A percentile compares a stretch with the other conserved stretches of the same genome.
These are phyloP conservation scores for Mycena belliarum DNA, from an alignment of 768 basidiomycete species.

Conservation along the genomic window DNA sequence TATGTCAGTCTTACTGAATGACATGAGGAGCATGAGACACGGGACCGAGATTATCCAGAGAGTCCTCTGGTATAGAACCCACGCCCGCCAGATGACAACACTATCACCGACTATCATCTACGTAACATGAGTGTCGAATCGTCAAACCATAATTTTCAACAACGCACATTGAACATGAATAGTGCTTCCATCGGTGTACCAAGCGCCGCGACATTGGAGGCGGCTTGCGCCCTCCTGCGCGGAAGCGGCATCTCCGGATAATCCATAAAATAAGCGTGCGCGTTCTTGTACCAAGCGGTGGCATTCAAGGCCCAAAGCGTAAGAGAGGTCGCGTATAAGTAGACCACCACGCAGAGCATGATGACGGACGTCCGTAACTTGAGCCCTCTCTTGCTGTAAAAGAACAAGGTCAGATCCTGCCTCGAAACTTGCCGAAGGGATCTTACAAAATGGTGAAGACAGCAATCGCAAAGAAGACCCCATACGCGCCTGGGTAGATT, in stretches of 20 bases:
- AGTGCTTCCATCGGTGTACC: constrained; percentile 6
- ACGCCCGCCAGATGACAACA: constrained; percentile 18
- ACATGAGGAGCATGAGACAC: constrained; percentile 7
- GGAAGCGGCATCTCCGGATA: neutral
- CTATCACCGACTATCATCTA: constrained; percentile 18
- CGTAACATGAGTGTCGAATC: neutral
- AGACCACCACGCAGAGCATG: constrained; percentile 11
- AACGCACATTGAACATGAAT: constrained; percentile 15
- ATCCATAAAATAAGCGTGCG: neutral
- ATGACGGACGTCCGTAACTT: neutral
- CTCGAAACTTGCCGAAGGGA: neutral
- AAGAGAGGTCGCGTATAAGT: constrained; percentile 7
- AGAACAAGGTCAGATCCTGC: neutral
- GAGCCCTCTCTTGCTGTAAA: constrained; percentile 8
- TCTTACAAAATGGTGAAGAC: constrained; percentile 13
- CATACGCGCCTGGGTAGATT: constrained; percentile 7
- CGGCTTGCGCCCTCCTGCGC: neutral
- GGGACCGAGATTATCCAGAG: constrained; percentile 7
- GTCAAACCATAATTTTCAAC: neutral
- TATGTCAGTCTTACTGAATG: constrained; percentile 1
- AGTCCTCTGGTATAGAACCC: constrained; percentile 5
- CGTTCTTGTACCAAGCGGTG: neutral
- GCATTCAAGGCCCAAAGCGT: constrained; percentile 12
- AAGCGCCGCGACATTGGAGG: neutral
- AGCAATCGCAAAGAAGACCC: constrained; percentile 9